Base-by-base conservation (phyloP, 805 yeast species). In the Torulaspora quercuum region DNA sequence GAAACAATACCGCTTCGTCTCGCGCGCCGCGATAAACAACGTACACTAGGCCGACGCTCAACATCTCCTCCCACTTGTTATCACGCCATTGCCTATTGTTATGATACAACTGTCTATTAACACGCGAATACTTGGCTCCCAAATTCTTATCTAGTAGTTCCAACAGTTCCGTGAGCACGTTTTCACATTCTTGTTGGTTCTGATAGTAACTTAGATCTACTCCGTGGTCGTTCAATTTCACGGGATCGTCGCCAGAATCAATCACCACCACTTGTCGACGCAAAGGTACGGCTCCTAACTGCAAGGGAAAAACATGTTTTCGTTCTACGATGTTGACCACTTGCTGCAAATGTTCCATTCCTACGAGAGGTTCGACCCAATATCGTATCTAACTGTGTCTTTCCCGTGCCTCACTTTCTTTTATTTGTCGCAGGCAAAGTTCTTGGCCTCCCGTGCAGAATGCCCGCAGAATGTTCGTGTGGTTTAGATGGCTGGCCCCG, bases 21-120 rank as follows among this genome's bases (percentile, higher is more conserved):
- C 32, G 30, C 5, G 25, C 19, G 25, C 33, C 28, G 27, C 42
- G 33, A 48, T 57, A 55, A 15, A 43, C 41, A 8, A 59, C 50
- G 42, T 59, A 57, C 4, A 57, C 44, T 8, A 59, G 43, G 3
- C 51, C 54, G 4, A 36, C 29, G 10, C 52, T 44, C 11, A 35
- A 35, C 64, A 59, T 59, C 29, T 59, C 64, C 3, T 39, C 39
- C 29, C 46, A 25, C 35, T 59, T 59, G 42, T 51, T 48, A 3
- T 18, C 36, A 19, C 46, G 42, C 64, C 64, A 59, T 2, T 45
- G 26, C 10, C 31, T 18, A 15, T 34, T 19, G 31, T 50, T 53
- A 12, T 45, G 48, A 44, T 56, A 55, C 8, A 55, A 39, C 9
- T 25, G 34, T 10, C 37, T 24, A 15, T 48, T 43, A 14, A 42